phyloP scores from a whole-genome alignment of 108 stramenopile genomes.

The Cyclostephanos invisitatus region DNA sequence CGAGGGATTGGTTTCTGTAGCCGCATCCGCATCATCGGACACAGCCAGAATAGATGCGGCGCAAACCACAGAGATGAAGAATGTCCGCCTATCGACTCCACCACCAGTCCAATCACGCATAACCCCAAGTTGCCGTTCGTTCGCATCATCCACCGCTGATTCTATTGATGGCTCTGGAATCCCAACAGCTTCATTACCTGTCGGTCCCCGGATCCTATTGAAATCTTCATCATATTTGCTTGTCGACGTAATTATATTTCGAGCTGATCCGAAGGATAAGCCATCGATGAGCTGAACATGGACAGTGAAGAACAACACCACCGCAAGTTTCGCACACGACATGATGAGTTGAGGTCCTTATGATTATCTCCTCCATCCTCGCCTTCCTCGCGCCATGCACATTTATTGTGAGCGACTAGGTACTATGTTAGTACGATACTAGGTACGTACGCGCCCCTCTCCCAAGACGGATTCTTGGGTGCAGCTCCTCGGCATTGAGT shows the following conservation, averaged over 20 bases:
- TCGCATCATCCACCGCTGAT: constrained; percentile 2
- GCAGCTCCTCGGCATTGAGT: too few relatives aligned
- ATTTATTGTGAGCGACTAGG: too few relatives aligned
- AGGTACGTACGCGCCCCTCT: too few relatives aligned
- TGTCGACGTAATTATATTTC: not conserved
- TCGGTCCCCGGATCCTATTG: not conserved
- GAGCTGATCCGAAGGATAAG: not conserved
- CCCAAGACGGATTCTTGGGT: too few relatives aligned
- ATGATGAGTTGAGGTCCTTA: not conserved
- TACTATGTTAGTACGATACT: too few relatives aligned
- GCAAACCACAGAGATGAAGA: constrained; percentile 25
- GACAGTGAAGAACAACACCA: not conserved
- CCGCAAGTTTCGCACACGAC: not conserved
- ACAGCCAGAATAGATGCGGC: constrained; percentile 26
- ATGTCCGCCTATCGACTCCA: not conserved
- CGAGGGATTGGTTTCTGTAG: not conserved
- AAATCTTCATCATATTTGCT: not conserved
- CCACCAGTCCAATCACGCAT: not conserved
- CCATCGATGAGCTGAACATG: constrained; percentile 1
- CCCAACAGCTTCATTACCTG: not conserved
- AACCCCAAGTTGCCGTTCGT: not conserved
- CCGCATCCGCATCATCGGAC: constrained; percentile 21
- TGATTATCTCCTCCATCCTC: too few relatives aligned
- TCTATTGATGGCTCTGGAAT: not conserved
- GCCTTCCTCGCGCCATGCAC: too few relatives aligned